Percentiles rank a stretch among this genome's conserved stretches.
Conservation (phyloP, 2,329 filamentous ascomycete genomes). For the Microsporum audouinii region DNA sequence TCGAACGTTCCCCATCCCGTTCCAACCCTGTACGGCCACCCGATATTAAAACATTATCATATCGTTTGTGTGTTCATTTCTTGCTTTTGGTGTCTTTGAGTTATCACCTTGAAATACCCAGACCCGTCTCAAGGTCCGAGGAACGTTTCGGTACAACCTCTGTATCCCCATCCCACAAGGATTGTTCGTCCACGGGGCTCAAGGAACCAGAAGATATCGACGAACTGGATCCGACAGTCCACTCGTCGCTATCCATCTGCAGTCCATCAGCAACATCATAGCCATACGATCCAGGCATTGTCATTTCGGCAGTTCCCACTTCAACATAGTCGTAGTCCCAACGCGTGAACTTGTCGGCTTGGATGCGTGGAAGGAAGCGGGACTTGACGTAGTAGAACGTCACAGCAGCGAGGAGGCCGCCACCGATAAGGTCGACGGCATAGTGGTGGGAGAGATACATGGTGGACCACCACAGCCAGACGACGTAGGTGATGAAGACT, state of each 20-base stretch:
- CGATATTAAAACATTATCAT: background rate
- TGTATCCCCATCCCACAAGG: slow-evolving; percentile 31
- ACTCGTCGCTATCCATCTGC: slow-evolving; percentile 67
- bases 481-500: slow-evolving; percentile 69
- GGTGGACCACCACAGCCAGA: slow-evolving; percentile 97
- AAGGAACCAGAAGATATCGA: slow-evolving; percentile 55
- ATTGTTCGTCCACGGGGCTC: slow-evolving; percentile 50
- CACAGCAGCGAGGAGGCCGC: slow-evolving; percentile 63
- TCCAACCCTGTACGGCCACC: background rate
- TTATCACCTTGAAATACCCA: slow-evolving; percentile 17
- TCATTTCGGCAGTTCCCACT: slow-evolving; percentile 49
- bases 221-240: slow-evolving; percentile 78
- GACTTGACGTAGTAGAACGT: slow-evolving; percentile 74
- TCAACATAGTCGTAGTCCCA: slow-evolving; percentile 97
- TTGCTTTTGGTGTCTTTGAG: background rate
- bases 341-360: slow-evolving; percentile 72
- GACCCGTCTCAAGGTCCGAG: slow-evolving; percentile 31
- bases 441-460: slow-evolving; percentile 99
- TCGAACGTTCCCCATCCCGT: background rate
- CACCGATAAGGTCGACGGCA: slow-evolving; percentile 80
- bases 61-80: background rate
- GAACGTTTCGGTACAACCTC: slow-evolving; percentile 21
- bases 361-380: slow-evolving; percentile 69
- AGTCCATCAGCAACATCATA: slow-evolving; percentile 46
- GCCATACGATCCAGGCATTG: slow-evolving; percentile 36